Evolutionary conservation across 1,284 basidiomycete species (phyloP).

Genomic region (Ustilago hordei): DNA sequence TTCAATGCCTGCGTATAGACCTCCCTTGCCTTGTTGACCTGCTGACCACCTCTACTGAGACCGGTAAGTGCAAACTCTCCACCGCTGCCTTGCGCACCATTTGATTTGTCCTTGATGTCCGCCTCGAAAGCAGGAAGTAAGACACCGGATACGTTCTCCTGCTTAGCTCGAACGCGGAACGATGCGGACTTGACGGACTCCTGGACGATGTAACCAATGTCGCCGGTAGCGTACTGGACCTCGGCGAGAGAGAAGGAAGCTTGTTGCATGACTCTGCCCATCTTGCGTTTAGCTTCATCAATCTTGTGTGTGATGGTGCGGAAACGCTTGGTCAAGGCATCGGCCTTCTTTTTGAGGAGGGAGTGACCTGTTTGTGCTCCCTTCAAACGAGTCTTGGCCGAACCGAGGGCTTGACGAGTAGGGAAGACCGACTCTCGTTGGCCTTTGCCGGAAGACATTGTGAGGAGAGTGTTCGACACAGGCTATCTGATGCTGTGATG

Average conservation of each 20-base stretch:
- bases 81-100: constrained; percentile 19
- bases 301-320: constrained; percentile 73
- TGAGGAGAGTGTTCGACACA: background rate
- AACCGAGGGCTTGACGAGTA: constrained; percentile 76
- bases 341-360: constrained; percentile 94
- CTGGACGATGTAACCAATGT: constrained; percentile 82
- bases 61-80: constrained; percentile 95
- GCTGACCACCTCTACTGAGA: constrained; percentile 94
- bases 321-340: constrained; percentile 93
- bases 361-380: constrained; percentile 98
- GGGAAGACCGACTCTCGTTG: constrained; percentile 92
- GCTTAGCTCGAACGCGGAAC: constrained; percentile 92
- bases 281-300: constrained; percentile 98
- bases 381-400: constrained; percentile 92
- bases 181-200: constrained; percentile 78
- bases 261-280: constrained; percentile 98
- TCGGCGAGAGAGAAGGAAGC: constrained; percentile 98
- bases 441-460: constrained; percentile 85
- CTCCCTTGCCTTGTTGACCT: constrained; percentile 91
- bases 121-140: constrained; percentile 89
- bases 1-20: constrained; percentile 97
- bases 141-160: constrained; percentile 98
- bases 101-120: constrained; percentile 40
- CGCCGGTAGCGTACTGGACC: constrained; percentile 91
- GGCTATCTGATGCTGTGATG: too few relatives aligned